Base-by-base conservation (phyloP, 345 rosid genomes). In the Hirschfeldia incana region DNA sequence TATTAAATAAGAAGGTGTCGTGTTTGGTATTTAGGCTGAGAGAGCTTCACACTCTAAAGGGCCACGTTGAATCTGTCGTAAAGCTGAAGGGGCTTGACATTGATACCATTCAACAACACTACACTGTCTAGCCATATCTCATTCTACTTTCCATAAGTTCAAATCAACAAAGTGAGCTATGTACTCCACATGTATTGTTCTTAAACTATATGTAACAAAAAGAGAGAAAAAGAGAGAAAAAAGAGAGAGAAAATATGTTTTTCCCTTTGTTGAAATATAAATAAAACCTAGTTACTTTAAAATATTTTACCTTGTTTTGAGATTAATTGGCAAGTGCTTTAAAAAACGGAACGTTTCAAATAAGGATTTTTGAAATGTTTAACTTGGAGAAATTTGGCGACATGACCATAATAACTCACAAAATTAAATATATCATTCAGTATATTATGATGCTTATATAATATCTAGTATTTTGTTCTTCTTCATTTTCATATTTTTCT, bases 81-180 rank as follows among this genome's bases (percentile, higher is more conserved):
- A 49, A 49, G 57, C 57, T 49, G 7, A 49, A 49, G 57, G 57
- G 57, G 17, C 57, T 49, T 5, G 57, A 49, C 57, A 49, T 49
- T n/a, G 57, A 49, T 49, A 49, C 57, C 57, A 49, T 49, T 80
- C 96, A 94, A 80, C 97, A 94, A 70, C 94, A 92, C 81, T 90
- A 94, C 88, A 94, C 96, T 8, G 90, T 91, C 55, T 94, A 86
- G 89, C 15, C 61, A 27, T 44, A 29, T 28, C 26, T 67, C 65
- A 15, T 58, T 44, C 46, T 49, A 39, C 33, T 67, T 1, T 42
- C 15, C 15, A 46, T 5, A 30, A 69, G 16, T 62, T 9, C 36
- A 30, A 55, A 39, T 58, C 11, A 64, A 57, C 70, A 29, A 66
- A 27, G 65, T 11, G 67, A 33, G 21, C 67, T 37, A 65, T 67